Base-by-base conservation (phyloP, 164 flowering plant species). In the Aristolochia fimbriata region DNA sequence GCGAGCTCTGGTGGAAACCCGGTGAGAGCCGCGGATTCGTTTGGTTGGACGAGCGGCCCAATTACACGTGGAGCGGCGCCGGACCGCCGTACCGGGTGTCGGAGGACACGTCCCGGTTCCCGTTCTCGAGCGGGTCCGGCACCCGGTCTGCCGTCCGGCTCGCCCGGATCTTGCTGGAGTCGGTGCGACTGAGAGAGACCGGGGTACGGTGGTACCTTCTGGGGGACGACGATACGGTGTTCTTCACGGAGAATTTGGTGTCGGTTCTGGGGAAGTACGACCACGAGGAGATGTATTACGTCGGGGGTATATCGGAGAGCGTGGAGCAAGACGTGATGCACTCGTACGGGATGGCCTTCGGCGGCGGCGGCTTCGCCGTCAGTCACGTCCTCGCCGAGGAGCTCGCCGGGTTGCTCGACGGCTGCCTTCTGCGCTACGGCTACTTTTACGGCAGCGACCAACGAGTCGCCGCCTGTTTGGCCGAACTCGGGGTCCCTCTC, bases 181-280 rank as follows among this genome's bases (percentile, higher is more conserved):
- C 77, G 52, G 85, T 78, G 64, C 61, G 64, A 22, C 59, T 81
- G 6, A 76, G 80, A 41, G 15, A 71, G 55, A 73, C 77, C 3
- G 60, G 68, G 41, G 90, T 87, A 64, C 76, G 96, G 63, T 92
- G 96, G 98, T 87, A 84, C 63, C 96, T 89, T 50, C 77, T 92
- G 89, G 96, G 96, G 12, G 98, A 89, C 65, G 98, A 92, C 49
- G 98, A 92, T 64, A 89, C 96, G 51, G 88, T 92, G 68, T 92
- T 83, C 47, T 83, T 92, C 67, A 27, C 79, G 2, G 83, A 87
- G 17, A 92, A 92, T 61, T 61, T 92, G 27, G 87, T 77, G 2
- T 6, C 76, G 37, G 91, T 82, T 21, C 58, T 92, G 55, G 56
- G 71, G 31, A 79, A 61, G 65, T 85, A 85, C 61, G 95, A 89